Evolutionary conservation across 805 yeast genomes (phyloP).

Genomic region (Suhomyces faveliae): DNA sequence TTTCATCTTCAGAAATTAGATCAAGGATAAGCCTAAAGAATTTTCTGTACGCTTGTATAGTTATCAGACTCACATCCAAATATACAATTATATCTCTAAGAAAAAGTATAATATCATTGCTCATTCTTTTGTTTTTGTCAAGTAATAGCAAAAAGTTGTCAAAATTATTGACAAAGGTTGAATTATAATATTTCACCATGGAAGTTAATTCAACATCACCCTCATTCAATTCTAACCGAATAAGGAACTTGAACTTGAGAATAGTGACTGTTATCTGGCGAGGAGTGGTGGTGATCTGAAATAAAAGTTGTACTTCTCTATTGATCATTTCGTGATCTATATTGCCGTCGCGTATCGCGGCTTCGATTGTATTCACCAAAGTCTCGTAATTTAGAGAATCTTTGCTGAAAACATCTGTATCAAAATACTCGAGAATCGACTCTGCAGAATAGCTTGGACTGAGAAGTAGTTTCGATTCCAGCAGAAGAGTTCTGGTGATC

Average conservation of each 20-base stretch:
- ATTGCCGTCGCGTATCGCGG: neutral
- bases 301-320: neutral
- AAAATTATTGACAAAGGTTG: neutral
- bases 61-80: neutral
- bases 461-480: neutral
- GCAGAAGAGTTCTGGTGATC: neutral
- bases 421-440: neutral
- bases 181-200: neutral
- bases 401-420: neutral
- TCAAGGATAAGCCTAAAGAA: neutral
- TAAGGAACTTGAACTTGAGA: neutral
- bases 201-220: neutral
- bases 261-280: neutral
- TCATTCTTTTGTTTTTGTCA: neutral
- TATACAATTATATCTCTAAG: neutral
- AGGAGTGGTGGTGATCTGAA: neutral
- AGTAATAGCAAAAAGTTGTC: neutral
- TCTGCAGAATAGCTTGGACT: neutral
- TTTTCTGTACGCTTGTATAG: neutral
- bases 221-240: neutral
- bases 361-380: neutral
- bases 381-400: neutral
- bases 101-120: neutral
- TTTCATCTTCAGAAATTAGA: slow-evolving; percentile 1
- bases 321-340: neutral